A percentile compares a stretch with the other conserved stretches of the same genome.
Evolutionary conservation across 768 basidiomycete species (phyloP).

Genomic region (Termitomyces sp.): DNA sequence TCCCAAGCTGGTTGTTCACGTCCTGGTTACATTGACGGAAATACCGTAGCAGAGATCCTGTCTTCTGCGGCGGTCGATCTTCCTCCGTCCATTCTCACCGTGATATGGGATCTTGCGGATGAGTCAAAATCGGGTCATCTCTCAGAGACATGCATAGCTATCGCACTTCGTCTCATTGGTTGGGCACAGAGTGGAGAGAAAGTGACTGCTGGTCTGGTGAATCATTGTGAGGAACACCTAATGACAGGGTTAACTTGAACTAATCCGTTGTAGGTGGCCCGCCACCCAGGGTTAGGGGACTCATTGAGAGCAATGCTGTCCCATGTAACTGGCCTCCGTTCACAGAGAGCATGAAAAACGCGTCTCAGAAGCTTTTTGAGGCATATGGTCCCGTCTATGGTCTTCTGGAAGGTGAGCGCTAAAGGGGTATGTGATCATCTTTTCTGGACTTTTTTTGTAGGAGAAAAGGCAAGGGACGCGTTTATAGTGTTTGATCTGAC

Average conservation of each 20-base stretch:
- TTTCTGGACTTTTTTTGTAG: slow-evolving; percentile 21
- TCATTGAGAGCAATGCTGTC: slow-evolving; percentile 9
- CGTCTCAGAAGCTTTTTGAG: slow-evolving; percentile 50
- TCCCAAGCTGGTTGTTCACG: slow-evolving; percentile 15
- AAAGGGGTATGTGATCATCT: background rate
- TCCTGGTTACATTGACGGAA: slow-evolving; percentile 22
- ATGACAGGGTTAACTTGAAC: background rate
- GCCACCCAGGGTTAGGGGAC: slow-evolving; percentile 30
- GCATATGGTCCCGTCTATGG: slow-evolving; percentile 46
- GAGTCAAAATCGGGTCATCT: slow-evolving; percentile 52
- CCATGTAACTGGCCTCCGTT: slow-evolving; percentile 33
- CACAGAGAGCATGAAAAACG: slow-evolving; percentile 43
- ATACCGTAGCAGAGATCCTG: slow-evolving; percentile 55
- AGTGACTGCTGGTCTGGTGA: slow-evolving; percentile 33
- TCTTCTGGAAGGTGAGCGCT: slow-evolving; percentile 41
- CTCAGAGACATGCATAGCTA: slow-evolving; percentile 46
- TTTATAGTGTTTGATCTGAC: slow-evolving; percentile 59
- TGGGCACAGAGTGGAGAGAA: slow-evolving; percentile 53
- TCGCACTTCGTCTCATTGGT: slow-evolving; percentile 58
- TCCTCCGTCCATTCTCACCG: slow-evolving; percentile 44
- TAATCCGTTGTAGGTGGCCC: slow-evolving; percentile 41
- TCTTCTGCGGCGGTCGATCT: slow-evolving; percentile 38
- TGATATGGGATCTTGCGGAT: slow-evolving; percentile 64
- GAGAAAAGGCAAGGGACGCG: slow-evolving; percentile 54
- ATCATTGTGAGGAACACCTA: slow-evolving; percentile 34